Base-by-base conservation (phyloP, 192 early-diverging fungal species). In the Coemansia sp. region DNA sequence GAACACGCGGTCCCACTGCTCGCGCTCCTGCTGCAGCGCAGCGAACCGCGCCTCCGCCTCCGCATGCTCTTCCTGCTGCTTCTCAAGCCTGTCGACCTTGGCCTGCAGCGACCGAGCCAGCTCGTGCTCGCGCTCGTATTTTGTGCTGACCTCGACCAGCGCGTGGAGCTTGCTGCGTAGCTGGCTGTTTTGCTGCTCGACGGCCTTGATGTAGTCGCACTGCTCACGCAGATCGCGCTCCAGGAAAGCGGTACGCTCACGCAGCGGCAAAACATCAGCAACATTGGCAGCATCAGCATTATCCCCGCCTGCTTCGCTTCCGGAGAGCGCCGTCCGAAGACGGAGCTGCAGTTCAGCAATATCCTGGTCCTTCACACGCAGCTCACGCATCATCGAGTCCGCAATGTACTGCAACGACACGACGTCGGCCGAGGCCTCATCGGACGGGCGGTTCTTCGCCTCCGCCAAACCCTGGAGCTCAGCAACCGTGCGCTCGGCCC, bases 181-280 rank as follows among this genome's bases (percentile, higher is more conserved):
- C 57, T 85, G 78, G n/a, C 77, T 64, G 62, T 86, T 86, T 53
- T 88, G 79, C 58, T 76, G 72, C 60, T 92, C 64, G 78, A 68
- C 19, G 57, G 77, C 75, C 26, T 73, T 71, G 16, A 85, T 84
- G 62, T 86, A 81, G 4, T 78, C 69, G 45, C 87, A 88, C 63
- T 90, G 88, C 62, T 86, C 79, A 26, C 47, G 65, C 56, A 84
- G 72, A 39, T 85, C 80, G 21, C 84, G 83, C 59, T 81, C 75
- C 8, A 84, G 68, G 40, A 72, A 77, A 8, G 54, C 83, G 15
- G 79, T 63, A 52, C 64, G 71, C 38, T 23, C 49, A 1, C n/a
- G 66, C 13, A 70, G 47, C 11, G 66, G 78, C 61, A 52, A 68
- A 37, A 32, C 66, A 23, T 15, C 39, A 3, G 21, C 26, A 12